Evolutionary conservation across 345 rosid genomes (phyloP).

Genomic region (Eucalyptus erythrocorys): DNA sequence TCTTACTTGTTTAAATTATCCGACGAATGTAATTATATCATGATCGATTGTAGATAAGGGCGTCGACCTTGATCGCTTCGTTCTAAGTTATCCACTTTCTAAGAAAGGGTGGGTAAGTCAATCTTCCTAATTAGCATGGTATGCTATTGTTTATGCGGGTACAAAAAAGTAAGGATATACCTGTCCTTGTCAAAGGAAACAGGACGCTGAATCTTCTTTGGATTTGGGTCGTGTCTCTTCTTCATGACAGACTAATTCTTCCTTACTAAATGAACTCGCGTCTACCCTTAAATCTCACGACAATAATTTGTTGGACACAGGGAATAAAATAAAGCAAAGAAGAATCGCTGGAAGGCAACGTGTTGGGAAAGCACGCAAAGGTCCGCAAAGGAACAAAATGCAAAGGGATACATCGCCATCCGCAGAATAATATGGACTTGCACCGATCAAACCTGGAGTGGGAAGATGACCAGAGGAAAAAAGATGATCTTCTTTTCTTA

Average conservation of each 20-base stretch:
- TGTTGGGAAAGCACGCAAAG: neutral
- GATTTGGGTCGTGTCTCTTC: neutral
- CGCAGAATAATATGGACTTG: too few species aligned
- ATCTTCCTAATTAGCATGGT: neutral
- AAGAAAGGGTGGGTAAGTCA: fast-evolving
- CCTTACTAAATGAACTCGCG: neutral
- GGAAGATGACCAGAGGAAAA: neutral
- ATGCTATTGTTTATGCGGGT: neutral
- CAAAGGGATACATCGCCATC: neutral
- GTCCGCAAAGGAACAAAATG: neutral
- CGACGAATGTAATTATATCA: neutral
- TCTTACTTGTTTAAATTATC: neutral
- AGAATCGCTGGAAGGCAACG: neutral
- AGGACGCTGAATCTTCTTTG: neutral
- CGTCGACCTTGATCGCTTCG: too few species aligned
- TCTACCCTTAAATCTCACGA: neutral
- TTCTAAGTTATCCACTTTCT: neutral
- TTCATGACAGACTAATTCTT: neutral
- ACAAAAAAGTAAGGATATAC: neutral
- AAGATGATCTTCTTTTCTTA: neutral
- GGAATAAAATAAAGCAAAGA: neutral
- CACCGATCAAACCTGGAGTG: neutral
- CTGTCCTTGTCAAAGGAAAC: neutral
- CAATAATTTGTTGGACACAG: neutral
- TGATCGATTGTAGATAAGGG: neutral